Conservation (phyloP, 225 moss, liverwort and hornwort genomes). For the Ulota crispa region DNA sequence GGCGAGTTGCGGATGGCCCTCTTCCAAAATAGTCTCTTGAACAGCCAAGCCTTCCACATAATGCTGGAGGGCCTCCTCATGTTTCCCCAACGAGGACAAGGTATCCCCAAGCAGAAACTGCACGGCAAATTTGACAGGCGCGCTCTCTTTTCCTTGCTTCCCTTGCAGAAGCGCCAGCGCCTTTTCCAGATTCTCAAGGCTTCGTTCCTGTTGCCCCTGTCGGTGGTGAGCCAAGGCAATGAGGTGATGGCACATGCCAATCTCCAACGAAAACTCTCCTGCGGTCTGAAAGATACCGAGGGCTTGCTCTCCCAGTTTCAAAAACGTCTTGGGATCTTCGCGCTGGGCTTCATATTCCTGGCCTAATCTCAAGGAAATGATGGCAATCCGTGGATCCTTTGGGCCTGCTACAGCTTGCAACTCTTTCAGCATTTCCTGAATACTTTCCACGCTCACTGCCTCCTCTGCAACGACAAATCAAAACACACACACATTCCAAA, state of each 20-base stretch:
- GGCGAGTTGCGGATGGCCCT: constrained; percentile 70
- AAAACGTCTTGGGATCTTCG: constrained; percentile 59
- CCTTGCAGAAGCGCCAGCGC: constrained; percentile 57
- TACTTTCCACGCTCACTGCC: constrained; percentile 51
- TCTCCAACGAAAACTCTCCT: constrained; percentile 61
- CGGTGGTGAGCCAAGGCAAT: constrained; percentile 67
- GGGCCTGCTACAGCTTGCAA: constrained; percentile 47
- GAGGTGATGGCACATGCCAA: constrained; percentile 80
- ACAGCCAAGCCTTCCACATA: constrained; percentile 66
- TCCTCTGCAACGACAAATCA: constrained; percentile 31
- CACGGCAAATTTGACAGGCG: constrained; percentile 68
- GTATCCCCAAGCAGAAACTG: constrained; percentile 76
- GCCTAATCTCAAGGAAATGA: constrained; percentile 70
- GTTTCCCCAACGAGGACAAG: constrained; percentile 69
- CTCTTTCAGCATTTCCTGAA: constrained; percentile 55
- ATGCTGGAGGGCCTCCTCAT: constrained; percentile 77
- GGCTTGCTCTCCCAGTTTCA: constrained; percentile 76
- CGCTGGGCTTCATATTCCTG: constrained; percentile 80
- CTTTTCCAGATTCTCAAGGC: constrained; percentile 54
- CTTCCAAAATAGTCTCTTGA: constrained; percentile 76
- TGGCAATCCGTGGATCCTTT: constrained; percentile 57
- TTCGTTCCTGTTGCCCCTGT: constrained; percentile 62
- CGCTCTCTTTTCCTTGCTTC: constrained; percentile 61
- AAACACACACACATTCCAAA: neutral
- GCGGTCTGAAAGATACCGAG: constrained; percentile 54